Conservation (phyloP, 1,284 basidiomycete species). For the Exobasidium cylindrosporum region DNA sequence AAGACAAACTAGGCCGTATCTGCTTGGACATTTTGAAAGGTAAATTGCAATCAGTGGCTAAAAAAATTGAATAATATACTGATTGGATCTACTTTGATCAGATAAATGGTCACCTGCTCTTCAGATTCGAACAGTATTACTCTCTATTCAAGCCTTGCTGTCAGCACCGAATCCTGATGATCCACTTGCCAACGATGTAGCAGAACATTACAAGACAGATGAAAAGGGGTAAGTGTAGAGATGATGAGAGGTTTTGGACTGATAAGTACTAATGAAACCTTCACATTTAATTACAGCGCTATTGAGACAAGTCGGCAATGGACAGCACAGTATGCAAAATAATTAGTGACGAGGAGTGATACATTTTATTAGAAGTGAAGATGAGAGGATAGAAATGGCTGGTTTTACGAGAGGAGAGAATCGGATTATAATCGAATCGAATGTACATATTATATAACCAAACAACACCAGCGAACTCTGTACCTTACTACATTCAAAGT, state of each 20-base stretch:
- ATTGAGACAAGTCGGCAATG: constrained; percentile 50
- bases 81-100: constrained; percentile 55
- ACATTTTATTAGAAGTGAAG: no score
- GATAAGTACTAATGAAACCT: constrained; percentile 1
- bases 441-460: no score
- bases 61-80: no score
- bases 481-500: no score
- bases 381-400: no score
- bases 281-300: constrained; percentile 26
- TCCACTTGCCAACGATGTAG: constrained; percentile 86
- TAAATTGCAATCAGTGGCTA: constrained; percentile 46
- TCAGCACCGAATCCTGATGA: constrained; percentile 97
- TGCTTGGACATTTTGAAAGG: constrained; percentile 97
- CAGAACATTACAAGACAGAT: constrained; percentile 98
- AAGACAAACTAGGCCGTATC: constrained; percentile 96
- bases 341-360: not conserved
- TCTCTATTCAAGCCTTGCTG: constrained; percentile 92
- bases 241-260: not conserved
- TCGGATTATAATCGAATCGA: no score
- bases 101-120: constrained; percentile 99
- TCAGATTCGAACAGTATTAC: constrained; percentile 93
- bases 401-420: no score
- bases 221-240: constrained; percentile 73
- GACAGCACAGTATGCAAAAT: constrained; percentile 44
- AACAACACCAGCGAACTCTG: no score